Conservation (phyloP, 1,284 basidiomycete genomes). For the Spongiforma sp. region DNA sequence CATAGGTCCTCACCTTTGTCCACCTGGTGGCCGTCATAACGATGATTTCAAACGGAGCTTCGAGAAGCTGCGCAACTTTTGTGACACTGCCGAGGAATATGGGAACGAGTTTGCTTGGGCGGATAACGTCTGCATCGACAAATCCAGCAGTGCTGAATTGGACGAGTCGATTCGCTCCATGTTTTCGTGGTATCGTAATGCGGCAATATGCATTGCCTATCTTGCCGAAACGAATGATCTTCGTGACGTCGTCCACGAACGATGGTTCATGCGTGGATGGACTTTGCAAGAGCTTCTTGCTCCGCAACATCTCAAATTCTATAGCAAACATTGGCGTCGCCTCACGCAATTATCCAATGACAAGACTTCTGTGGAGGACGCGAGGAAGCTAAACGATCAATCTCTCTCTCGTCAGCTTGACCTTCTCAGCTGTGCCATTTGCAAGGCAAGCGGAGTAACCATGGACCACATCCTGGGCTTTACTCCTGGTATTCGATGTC, state of each 20-base stretch:
- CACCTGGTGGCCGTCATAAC: too few relatives aligned
- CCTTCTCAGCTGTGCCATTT: neutral
- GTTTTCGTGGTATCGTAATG: conserved; percentile 22
- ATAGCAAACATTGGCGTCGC: conserved; percentile 12
- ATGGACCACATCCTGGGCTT: conserved; percentile 10
- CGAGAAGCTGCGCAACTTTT: conserved; percentile 18
- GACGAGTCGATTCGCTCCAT: conserved; percentile 23
- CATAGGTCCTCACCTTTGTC: too few relatives aligned
- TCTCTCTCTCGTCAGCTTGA: neutral
- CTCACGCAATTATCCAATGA: conserved; percentile 1
- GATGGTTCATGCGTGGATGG: conserved; percentile 22
- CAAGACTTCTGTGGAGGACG: neutral
- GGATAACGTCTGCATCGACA: conserved; percentile 24
- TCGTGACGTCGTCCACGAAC: conserved; percentile 5
- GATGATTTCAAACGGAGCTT: too few relatives aligned
- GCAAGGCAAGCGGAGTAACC: conserved; percentile 8
- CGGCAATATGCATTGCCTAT: conserved; percentile 19
- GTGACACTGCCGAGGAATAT: conserved; percentile 9
- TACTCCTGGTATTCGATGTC: conserved; percentile 20
- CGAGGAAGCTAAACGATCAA: too few relatives aligned
- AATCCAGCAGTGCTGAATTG: conserved; percentile 14
- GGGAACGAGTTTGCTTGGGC: conserved; percentile 21
- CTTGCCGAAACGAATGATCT: conserved; percentile 10
- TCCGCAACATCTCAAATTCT: conserved; percentile 19
- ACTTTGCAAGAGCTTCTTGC: conserved; percentile 21